Evolutionary conservation across 148 eudicot genomes (phyloP).

Genomic region (Limonium bicolor): DNA sequence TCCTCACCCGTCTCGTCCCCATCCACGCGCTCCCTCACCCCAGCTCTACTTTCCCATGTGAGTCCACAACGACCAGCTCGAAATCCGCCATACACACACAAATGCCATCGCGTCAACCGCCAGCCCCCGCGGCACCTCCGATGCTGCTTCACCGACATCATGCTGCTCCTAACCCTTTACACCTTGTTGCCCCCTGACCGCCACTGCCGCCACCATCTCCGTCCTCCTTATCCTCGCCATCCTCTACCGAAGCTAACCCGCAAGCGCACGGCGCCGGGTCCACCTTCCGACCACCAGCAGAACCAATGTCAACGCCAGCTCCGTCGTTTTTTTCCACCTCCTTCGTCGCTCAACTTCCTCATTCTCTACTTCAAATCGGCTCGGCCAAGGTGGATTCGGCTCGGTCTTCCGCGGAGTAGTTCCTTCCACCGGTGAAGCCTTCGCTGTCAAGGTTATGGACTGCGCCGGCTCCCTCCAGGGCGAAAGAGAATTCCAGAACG

Average conservation of each 20-base stretch:
- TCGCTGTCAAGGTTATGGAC: conserved; percentile 82
- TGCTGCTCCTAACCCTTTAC: conserved; percentile 1
- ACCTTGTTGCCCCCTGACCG: conserved; percentile 25
- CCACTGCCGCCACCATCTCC: conserved; percentile 18
- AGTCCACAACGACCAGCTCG: no score
- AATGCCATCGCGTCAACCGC: conserved; percentile 32
- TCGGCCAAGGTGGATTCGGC: conserved; percentile 94
- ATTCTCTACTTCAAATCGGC: conserved; percentile 41
- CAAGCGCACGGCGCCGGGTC: conserved; percentile 49
- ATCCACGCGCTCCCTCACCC: no score
- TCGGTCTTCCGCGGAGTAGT: conserved; percentile 60
- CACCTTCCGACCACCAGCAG: conserved; percentile 6
- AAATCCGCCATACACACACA: no score
- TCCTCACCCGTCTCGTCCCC: no score
- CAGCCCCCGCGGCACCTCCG: conserved; percentile 21
- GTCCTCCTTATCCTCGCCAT: conserved; percentile 25
- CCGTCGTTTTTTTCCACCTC: conserved; percentile 43
- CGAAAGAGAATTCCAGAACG: conserved; percentile 84
- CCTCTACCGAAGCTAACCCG: conserved; percentile 41
- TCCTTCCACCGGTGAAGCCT: conserved; percentile 33
- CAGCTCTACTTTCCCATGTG: no score
- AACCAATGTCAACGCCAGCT: conserved; percentile 16
- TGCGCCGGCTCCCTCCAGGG: conserved; percentile 61
- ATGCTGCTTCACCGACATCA: conserved; percentile 10
- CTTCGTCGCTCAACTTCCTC: conserved; percentile 53